phyloP scores from a whole-genome alignment of 495 filamentous ascomycete species.

The Glutinoglossum americanum region DNA sequence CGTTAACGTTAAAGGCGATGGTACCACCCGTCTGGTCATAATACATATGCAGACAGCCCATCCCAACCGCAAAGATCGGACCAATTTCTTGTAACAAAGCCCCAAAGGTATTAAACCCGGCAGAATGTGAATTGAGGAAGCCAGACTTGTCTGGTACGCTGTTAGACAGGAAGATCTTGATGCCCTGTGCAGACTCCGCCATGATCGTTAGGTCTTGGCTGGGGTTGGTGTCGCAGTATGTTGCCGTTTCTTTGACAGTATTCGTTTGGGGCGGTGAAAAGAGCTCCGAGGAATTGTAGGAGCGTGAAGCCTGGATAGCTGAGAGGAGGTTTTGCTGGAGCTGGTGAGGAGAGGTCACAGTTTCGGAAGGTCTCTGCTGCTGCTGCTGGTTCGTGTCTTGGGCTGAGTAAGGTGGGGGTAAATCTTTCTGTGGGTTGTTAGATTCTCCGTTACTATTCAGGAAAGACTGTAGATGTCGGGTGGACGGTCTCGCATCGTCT shows the following conservation, averaged over 20 bases:
- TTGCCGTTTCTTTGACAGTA: slow-evolving; percentile 59
- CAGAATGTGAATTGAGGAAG: slow-evolving; percentile 42
- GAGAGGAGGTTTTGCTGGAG: slow-evolving; percentile 48
- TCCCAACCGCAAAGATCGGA: slow-evolving; percentile 42
- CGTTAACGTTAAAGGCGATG: slow-evolving; percentile 79
- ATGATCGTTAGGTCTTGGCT: slow-evolving; percentile 61
- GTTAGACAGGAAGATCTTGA: slow-evolving; percentile 51
- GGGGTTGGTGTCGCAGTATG: slow-evolving; percentile 71
- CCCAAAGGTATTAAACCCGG: slow-evolving; percentile 47
- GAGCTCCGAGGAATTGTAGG: slow-evolving; percentile 49
- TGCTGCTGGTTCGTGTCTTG: slow-evolving; percentile 16
- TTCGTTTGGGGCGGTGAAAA: slow-evolving; percentile 50
- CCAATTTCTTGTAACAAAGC: slow-evolving; percentile 45
- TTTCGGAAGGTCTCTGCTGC: slow-evolving; percentile 15
- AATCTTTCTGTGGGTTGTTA: slow-evolving; percentile 3
- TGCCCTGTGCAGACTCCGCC: slow-evolving; percentile 44
- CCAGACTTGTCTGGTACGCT: slow-evolving; percentile 22
- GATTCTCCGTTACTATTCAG: not conserved
- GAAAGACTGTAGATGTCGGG: slow-evolving; percentile 1
- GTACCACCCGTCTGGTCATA: slow-evolving; percentile 57
- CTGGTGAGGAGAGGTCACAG: slow-evolving; percentile 26
- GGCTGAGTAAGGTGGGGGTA: slow-evolving; percentile 24
- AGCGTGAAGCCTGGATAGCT: slow-evolving; percentile 60
- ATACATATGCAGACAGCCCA: slow-evolving; percentile 55
- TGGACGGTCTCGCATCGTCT: not conserved